A percentile compares a stretch with the other conserved stretches of the same genome.
These are phyloP conservation scores for Pseudotsuga menziesii DNA, from an alignment of 75 land plant species.

Conservation along the genomic window DNA sequence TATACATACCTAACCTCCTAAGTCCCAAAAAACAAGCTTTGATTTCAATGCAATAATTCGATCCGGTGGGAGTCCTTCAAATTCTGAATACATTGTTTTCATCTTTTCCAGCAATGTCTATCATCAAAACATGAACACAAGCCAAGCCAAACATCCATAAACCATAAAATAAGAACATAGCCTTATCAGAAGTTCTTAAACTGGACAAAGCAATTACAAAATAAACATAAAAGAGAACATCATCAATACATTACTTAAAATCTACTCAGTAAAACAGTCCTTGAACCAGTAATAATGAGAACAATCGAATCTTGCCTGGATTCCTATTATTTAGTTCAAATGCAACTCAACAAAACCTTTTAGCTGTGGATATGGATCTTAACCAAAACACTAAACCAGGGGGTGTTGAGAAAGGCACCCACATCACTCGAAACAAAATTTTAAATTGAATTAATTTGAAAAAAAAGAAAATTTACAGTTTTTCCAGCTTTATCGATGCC, in stretches of 20 bases:
- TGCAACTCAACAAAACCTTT: background rate
- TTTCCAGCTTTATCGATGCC: no score
- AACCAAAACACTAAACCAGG: no score
- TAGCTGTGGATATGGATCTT: no score
- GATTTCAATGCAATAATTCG: conserved; percentile 80
- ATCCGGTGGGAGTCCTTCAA: conserved; percentile 90
- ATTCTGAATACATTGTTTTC: conserved; percentile 67
- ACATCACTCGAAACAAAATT: no score
- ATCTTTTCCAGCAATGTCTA: conserved; percentile 90
- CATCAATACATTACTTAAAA: background rate
- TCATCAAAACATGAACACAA: conserved; percentile 1
- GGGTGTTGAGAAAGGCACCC: no score
- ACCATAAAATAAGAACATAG: conserved; percentile 6
- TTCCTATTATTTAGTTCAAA: background rate
- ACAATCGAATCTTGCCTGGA: background rate
- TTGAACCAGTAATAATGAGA: background rate
- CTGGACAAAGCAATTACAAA: background rate
- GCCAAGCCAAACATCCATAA: background rate
- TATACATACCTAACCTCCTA: conserved; percentile 85
- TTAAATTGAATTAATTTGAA: no score
- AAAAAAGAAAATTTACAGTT: no score
- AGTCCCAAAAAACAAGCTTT: conserved; percentile 96
- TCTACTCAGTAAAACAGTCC: background rate
- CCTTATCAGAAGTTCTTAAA: background rate
- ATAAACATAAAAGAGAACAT: background rate